Conservation (phyloP, 441 rosid genomes). For the Brassica balearica region DNA sequence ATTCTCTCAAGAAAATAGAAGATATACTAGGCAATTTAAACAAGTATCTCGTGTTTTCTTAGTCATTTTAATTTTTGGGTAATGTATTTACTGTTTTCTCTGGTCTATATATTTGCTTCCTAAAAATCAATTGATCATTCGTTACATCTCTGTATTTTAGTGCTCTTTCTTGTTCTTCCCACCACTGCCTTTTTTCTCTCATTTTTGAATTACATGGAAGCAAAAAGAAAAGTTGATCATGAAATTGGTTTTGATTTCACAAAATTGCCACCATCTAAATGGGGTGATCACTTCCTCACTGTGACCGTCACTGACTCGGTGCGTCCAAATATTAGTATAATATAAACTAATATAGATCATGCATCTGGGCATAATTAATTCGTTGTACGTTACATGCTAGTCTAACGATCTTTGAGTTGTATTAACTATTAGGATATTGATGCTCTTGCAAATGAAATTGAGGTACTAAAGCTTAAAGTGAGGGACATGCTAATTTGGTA, state of each 20-base stretch:
- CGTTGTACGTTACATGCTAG: neutral
- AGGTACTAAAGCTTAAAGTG: constrained; percentile 27
- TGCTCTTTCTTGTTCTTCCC: neutral
- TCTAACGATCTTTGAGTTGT: neutral
- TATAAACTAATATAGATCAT: too few species aligned
- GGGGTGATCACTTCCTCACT: constrained; percentile 25
- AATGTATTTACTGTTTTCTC: too few species aligned
- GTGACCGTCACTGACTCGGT: constrained; percentile 4
- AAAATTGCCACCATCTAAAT: constrained; percentile 18
- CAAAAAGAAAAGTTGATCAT: neutral
- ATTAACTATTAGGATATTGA: constrained; percentile 15
- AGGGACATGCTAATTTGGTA: neutral
- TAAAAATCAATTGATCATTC: neutral
- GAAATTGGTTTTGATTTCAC: neutral
- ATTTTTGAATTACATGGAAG: neutral
- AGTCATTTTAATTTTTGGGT: too few species aligned
- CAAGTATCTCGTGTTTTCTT: too few species aligned
- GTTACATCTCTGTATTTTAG: neutral
- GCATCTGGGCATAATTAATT: neutral
- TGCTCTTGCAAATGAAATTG: constrained; percentile 20
- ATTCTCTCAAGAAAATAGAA: too few species aligned
- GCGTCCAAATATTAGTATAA: neutral
- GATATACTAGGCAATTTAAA: too few species aligned
- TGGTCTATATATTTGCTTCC: too few species aligned
- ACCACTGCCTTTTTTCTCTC: neutral